Base-by-base conservation (phyloP, 495 filamentous ascomycete species). In the Cercophora samala region DNA sequence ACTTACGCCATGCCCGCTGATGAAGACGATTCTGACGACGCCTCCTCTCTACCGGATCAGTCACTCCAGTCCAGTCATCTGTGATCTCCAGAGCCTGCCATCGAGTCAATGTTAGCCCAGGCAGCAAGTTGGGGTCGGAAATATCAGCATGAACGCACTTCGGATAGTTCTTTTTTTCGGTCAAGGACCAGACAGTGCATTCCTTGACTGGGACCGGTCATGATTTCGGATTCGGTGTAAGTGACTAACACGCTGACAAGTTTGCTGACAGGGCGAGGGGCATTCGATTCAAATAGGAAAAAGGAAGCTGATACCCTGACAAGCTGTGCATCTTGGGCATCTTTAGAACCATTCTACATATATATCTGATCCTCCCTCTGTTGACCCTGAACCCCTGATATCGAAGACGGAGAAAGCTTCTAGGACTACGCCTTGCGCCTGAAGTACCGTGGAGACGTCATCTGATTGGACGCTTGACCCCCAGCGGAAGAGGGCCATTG, bases 1-100 rank as follows among this genome's bases (percentile, higher is more conserved):
- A 56, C 69, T 71, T 62, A 71, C 66, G 54, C 56, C 61, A 69
- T 13, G 66, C 67, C 42, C 69, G 62, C 52, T 72, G 69, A 64
- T 72, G 64, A 21, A 72, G 64, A 8, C 69, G 63, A 55, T 69
- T 72, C 37, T 71, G 69, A 42, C 54, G 17, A 46, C 66, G 62
- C 23, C 67, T 69, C 23, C 69, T n/a, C n/a, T 46, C 60, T 26
- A 58, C 64, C 29, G 67, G 53, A 53, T 69, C 67, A 22, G 69
- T 66, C 32, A 29, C 42, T 1, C 66, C 69, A n/a, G 63, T 69
- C 69, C 69, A 72, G 53, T 69, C 64, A 64, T 72, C 69, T 17
- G 5, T 23, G n/a, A 56, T 56, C 53, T 56, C 53, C 0, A 56
- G 53, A 21, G 53, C 53, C 53, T 56, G 53, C 22, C 22, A 23